Conservation (phyloP, 2,329 filamentous ascomycete species). For the Triangularia setosa region DNA sequence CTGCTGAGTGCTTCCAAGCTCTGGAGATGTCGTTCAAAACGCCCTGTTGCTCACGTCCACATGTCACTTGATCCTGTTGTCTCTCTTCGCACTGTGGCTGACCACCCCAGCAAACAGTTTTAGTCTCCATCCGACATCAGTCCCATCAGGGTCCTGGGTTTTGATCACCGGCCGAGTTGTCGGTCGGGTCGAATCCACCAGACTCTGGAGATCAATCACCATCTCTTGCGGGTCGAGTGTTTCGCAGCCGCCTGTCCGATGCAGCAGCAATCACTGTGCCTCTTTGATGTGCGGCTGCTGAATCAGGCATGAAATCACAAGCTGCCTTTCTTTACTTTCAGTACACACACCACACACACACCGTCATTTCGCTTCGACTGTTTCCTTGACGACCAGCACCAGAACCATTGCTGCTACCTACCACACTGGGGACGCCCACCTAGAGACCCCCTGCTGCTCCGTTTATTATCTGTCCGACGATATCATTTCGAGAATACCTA, state of each 20-base stretch:
- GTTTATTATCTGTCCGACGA: background rate
- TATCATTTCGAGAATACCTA: background rate
- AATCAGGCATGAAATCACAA: too few relatives aligned
- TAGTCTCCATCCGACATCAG: background rate
- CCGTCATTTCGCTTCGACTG: conserved; percentile 12
- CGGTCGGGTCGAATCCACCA: conserved; percentile 13
- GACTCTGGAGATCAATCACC: conserved; percentile 18
- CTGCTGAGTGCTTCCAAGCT: background rate
- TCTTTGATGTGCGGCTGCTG: conserved; percentile 10
- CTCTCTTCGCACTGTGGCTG: background rate
- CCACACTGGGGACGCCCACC: background rate
- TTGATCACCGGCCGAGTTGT: conserved; percentile 14
- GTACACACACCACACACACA: conserved; percentile 7
- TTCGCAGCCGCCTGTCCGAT: conserved; percentile 4
- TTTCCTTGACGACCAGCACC: conserved; percentile 10
- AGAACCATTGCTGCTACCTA: background rate
- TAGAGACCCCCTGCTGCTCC: background rate
- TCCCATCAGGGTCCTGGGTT: conserved; percentile 1
- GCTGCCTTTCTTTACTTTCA: too few relatives aligned
- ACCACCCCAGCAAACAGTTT: background rate
- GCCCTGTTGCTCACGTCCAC: background rate
- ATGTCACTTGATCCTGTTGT: background rate
- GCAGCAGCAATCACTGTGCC: conserved; percentile 4
- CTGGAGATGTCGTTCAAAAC: background rate
- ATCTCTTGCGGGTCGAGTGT: conserved; percentile 3